Conservation (phyloP, 805 yeast genomes). For the Tetrapisispora pingtungensis region DNA sequence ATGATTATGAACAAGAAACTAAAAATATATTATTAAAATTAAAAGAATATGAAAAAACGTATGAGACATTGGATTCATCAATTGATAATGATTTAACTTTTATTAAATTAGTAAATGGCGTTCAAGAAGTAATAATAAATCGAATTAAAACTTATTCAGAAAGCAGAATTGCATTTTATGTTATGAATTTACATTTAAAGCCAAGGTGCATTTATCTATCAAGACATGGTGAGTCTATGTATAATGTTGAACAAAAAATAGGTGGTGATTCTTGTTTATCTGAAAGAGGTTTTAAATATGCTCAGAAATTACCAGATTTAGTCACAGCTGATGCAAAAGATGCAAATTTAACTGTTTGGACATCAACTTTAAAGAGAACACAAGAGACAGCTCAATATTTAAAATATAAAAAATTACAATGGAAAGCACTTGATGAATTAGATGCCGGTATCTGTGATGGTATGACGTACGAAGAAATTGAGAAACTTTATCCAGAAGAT, state of each 20-base stretch:
- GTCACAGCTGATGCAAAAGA: constrained; percentile 52
- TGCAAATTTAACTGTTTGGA: constrained; percentile 81
- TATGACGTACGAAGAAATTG: constrained; percentile 89
- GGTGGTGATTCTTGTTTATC: constrained; percentile 91
- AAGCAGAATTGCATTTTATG: constrained; percentile 86
- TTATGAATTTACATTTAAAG: constrained; percentile 89
- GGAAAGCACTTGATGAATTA: constrained; percentile 96
- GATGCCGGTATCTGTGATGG: constrained; percentile 99
- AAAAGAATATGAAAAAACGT: constrained; percentile 57
- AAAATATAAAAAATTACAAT: constrained; percentile 72
- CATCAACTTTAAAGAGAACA: constrained; percentile 83
- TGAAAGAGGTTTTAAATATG: constrained; percentile 76
- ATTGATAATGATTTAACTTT: constrained; percentile 62
- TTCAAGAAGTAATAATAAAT: constrained; percentile 80
- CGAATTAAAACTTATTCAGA: constrained; percentile 81
- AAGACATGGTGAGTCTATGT: constrained; percentile 91
- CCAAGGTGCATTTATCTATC: constrained; percentile 90
- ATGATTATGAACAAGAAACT: constrained; percentile 62
- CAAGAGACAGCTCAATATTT: constrained; percentile 82
- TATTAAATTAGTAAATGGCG: constrained; percentile 79
- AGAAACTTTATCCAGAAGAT: constrained; percentile 78
- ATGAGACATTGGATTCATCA: constrained; percentile 61
- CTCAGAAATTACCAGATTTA: constrained; percentile 67
- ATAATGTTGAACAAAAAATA: constrained; percentile 85
- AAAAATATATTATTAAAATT: constrained; percentile 67